These are phyloP conservation scores for Termitomyces sp. DNA, from an alignment of 1,284 basidiomycete species.

Conservation along the genomic window DNA sequence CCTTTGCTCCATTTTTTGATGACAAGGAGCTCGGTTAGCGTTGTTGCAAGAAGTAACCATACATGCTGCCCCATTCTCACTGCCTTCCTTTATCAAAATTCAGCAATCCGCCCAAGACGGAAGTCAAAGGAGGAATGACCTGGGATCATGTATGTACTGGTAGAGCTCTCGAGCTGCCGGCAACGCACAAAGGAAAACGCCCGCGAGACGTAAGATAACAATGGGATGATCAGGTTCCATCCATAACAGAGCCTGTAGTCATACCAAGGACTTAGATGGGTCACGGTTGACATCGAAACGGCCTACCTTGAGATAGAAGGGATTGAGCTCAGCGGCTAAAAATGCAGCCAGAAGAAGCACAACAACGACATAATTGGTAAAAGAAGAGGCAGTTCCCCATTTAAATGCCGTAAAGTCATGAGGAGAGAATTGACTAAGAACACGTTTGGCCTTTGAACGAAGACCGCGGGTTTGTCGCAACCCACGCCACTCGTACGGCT, in stretches of 20 bases:
- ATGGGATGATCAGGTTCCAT: conserved; percentile 85
- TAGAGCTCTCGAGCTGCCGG: conserved; percentile 77
- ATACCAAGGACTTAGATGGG: not conserved
- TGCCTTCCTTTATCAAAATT: conserved; percentile 46
- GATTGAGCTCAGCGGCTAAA: conserved; percentile 76
- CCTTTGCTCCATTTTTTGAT: conserved; percentile 77
- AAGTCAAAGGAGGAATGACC: conserved; percentile 35
- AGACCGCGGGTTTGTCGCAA: conserved; percentile 69
- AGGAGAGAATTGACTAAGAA: conserved; percentile 77
- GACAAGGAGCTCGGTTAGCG: conserved; percentile 69
- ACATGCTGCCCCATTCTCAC: conserved; percentile 84
- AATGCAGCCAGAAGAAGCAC: conserved; percentile 75
- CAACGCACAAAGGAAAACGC: conserved; percentile 76
- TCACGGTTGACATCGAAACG: conserved; percentile 7
- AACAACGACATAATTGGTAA: conserved; percentile 70
- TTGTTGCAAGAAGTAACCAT: conserved; percentile 78
- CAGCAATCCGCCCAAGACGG: not conserved
- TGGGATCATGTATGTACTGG: conserved; percentile 74
- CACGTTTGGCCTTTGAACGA: conserved; percentile 70
- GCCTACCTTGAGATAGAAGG: conserved; percentile 75
- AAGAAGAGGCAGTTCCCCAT: conserved; percentile 78
- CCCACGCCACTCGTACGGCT: conserved; percentile 84
- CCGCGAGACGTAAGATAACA: conserved; percentile 66
- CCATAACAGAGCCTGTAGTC: conserved; percentile 66
- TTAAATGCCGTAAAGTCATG: conserved; percentile 84